phyloP scores from a whole-genome alignment of 768 basidiomycete genomes.

The Phlebiopsis flavidoalba region DNA sequence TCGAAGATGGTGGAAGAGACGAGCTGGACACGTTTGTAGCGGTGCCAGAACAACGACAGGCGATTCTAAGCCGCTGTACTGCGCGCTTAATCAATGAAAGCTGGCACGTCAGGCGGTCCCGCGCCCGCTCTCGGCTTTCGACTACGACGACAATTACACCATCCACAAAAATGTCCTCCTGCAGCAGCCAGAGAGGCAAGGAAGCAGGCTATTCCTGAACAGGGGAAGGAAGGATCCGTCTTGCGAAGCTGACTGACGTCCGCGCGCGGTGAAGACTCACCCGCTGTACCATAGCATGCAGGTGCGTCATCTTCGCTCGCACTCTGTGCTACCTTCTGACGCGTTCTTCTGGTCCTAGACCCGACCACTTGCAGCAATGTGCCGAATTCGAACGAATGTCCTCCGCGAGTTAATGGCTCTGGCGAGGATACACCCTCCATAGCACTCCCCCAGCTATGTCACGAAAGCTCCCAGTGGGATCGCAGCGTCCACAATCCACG shows the following conservation, averaged over 20 bases:
- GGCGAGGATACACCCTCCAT: constrained; percentile 32
- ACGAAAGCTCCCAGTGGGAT: constrained; percentile 22
- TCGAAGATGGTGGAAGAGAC: neutral
- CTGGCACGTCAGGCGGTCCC: constrained; percentile 4
- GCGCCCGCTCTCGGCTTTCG: neutral
- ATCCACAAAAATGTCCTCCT: constrained; percentile 20
- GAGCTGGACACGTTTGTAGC: constrained; percentile 16
- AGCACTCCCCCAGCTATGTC: constrained; percentile 18
- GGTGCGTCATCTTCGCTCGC: constrained; percentile 30
- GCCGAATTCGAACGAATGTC: constrained; percentile 25
- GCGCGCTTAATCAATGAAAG: neutral
- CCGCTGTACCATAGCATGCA: constrained; percentile 47
- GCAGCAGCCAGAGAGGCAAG: constrained; percentile 75
- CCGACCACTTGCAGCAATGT: constrained; percentile 36
- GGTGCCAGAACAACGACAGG: neutral
- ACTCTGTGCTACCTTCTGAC: neutral
- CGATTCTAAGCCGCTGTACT: neutral
- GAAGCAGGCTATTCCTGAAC: constrained; percentile 67
- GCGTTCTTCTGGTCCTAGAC: constrained; percentile 21
- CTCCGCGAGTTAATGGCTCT: constrained; percentile 30
- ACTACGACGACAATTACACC: constrained; percentile 10
- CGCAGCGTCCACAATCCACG: constrained; percentile 22
- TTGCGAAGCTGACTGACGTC: constrained; percentile 77
- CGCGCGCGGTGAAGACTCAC: constrained; percentile 63
- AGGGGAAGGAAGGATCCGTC: constrained; percentile 68